phyloP scores from a whole-genome alignment of 2,329 filamentous ascomycete species.

The Beauveria sp. region DNA sequence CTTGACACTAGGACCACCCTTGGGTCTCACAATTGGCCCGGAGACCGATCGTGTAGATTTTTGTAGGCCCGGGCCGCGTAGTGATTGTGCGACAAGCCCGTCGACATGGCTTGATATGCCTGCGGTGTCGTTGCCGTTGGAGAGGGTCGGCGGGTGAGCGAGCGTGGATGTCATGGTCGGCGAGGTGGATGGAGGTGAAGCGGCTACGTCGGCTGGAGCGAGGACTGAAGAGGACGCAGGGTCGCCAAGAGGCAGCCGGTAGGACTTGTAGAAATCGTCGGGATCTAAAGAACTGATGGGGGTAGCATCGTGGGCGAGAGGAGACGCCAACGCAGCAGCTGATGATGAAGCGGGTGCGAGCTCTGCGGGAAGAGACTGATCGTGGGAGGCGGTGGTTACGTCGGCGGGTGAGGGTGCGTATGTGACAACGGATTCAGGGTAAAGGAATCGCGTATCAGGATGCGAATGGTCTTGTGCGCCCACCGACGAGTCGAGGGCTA shows the following conservation, averaged over 20 bases:
- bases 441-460: slow-evolving; percentile 1
- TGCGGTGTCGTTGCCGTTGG: slow-evolving; percentile 43
- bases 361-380: slow-evolving; percentile 7
- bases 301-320: slow-evolving; percentile 28
- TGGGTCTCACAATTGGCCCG: slow-evolving; percentile 42
- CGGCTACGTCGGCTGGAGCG: slow-evolving; percentile 17
- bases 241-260: slow-evolving; percentile 25
- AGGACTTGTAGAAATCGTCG: slow-evolving; percentile 49
- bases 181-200: not conserved
- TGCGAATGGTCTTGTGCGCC: slow-evolving; percentile 2
- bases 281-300: slow-evolving; percentile 39
- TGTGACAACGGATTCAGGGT: not conserved
- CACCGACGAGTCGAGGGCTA: not conserved
- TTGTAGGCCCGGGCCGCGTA: slow-evolving; percentile 33
- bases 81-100: slow-evolving; percentile 32
- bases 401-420: slow-evolving; percentile 23
- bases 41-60: slow-evolving; percentile 44
- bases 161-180: slow-evolving; percentile 30
- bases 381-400: slow-evolving; percentile 14
- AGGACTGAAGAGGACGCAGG: slow-evolving; percentile 21
- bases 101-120: slow-evolving; percentile 40
- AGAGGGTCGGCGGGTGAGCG: slow-evolving; percentile 37
- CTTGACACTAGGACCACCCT: slow-evolving; percentile 61
- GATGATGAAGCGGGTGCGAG: slow-evolving; percentile 7
- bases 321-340: slow-evolving; percentile 10